Evolutionary conservation across 1,139 yeast genomes (phyloP).

Genomic region (Nakaseomyces uthaithaninus): DNA sequence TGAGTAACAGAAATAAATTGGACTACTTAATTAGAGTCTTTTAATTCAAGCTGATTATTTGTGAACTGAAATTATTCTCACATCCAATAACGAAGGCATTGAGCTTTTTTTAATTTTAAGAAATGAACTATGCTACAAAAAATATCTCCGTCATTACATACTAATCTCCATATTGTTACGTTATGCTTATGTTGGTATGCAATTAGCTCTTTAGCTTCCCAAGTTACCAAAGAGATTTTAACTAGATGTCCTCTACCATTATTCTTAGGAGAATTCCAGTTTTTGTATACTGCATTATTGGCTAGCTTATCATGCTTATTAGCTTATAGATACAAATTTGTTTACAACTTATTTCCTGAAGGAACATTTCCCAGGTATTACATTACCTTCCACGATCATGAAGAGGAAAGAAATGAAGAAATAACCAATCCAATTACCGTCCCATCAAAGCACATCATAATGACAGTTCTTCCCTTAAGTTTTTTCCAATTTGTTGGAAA

Average conservation of each 20-base stretch:
- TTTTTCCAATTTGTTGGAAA: conserved; percentile 88
- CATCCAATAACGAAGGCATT: background rate
- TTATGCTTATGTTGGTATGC: conserved; percentile 76
- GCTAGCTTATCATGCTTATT: conserved; percentile 29
- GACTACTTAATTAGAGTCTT: too few relatives aligned
- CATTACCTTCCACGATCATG: conserved; percentile 12
- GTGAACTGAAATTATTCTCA: too few relatives aligned
- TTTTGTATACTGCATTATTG: conserved; percentile 51
- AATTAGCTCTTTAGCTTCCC: conserved; percentile 72
- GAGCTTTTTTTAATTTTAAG: background rate
- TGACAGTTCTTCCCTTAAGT: conserved; percentile 85
- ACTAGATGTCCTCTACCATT: conserved; percentile 68
- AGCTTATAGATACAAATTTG: conserved; percentile 19
- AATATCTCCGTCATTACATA: background rate
- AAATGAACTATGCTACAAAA: conserved; percentile 4
- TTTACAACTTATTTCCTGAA: conserved; percentile 38
- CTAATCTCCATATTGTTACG: conserved; percentile 32
- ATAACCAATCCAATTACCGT: conserved; percentile 23
- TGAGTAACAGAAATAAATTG: too few relatives aligned
- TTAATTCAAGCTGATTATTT: too few relatives aligned
- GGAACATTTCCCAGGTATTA: conserved; percentile 47
- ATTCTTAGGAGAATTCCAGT: conserved; percentile 82
- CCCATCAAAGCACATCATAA: conserved; percentile 41
- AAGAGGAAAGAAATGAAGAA: conserved; percentile 9
- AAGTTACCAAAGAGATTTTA: conserved; percentile 71